A percentile compares a stretch with the other conserved stretches of the same genome.
Conservation (phyloP, 1,139 yeast species). For the Taphrina betulina region DNA sequence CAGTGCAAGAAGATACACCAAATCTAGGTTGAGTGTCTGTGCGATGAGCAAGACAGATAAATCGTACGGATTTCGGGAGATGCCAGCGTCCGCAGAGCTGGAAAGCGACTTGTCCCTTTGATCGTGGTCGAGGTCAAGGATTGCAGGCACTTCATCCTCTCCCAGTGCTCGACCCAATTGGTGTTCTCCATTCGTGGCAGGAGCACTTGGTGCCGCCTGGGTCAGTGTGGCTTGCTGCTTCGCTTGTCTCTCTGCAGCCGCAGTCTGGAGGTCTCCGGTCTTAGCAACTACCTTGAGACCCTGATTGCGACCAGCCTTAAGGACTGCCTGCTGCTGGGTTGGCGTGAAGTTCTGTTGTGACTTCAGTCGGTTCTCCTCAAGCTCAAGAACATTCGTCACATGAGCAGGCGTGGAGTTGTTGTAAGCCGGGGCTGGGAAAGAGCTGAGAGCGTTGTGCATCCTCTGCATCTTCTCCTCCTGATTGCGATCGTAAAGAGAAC, state of each 20-base stretch:
- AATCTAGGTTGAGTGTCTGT: conserved; percentile 33
- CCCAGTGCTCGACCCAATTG: conserved; percentile 13
- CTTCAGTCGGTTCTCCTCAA: conserved; percentile 25
- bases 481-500: conserved; percentile 24
- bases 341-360: conserved; percentile 28
- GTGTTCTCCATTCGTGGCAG: conserved; percentile 8
- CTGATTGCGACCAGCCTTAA: conserved; percentile 31
- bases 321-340: conserved; percentile 31
- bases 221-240: neutral
- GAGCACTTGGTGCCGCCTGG: neutral
- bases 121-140: neutral
- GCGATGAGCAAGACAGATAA: conserved; percentile 33
- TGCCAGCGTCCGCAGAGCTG: conserved; percentile 1
- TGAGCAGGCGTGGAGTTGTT: conserved; percentile 2
- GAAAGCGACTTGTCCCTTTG: neutral
- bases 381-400: conserved; percentile 23
- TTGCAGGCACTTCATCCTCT: neutral
- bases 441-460: conserved; percentile 24
- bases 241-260: conserved; percentile 1
- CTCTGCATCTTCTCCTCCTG: conserved; percentile 23
- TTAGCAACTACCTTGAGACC: conserved; percentile 29
- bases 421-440: conserved; percentile 15
- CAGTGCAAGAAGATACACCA: conserved; percentile 33
- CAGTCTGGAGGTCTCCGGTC: conserved; percentile 17
- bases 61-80: conserved; percentile 27